A percentile compares a stretch with the other conserved stretches of the same genome.
These are phyloP conservation scores for Dipteronia dyeriana DNA, from an alignment of 345 rosid species.

Conservation along the genomic window DNA sequence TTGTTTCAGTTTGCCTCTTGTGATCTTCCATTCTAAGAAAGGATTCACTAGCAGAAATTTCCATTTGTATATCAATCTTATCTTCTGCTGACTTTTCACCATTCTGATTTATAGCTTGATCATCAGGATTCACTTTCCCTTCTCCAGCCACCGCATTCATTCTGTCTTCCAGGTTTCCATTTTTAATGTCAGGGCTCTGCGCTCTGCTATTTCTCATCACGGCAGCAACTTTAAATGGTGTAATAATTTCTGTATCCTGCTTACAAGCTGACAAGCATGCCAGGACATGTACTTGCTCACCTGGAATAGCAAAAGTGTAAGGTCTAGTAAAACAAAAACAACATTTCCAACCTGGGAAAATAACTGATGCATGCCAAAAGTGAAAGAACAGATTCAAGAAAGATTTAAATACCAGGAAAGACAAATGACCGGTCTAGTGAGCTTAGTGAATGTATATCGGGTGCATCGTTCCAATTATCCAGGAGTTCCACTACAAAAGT, in stretches of 20 bases:
- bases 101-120: constrained; percentile 43
- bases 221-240: constrained; percentile 95
- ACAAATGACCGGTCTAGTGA: constrained; percentile 87
- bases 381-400: constrained; percentile 17
- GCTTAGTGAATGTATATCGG: constrained; percentile 58
- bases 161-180: constrained; percentile 47
- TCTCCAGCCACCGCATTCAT: constrained; percentile 35
- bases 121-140: constrained; percentile 46
- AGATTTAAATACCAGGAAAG: constrained; percentile 65
- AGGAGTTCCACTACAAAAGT: constrained; percentile 66
- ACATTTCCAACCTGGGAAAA: not conserved
- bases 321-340: constrained; percentile 14
- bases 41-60: constrained; percentile 76
- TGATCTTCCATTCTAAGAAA: constrained; percentile 86
- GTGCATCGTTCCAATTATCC: constrained; percentile 62
- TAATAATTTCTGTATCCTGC: constrained; percentile 79
- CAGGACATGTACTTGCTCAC: constrained; percentile 85
- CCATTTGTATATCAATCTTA: constrained; percentile 49
- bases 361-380: constrained; percentile 12
- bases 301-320: constrained; percentile 44
- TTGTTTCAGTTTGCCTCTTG: constrained; percentile 64
- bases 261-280: constrained; percentile 85
- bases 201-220: constrained; percentile 75
- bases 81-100: constrained; percentile 54
- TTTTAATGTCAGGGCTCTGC: constrained; percentile 48